A percentile compares a stretch with the other conserved stretches of the same genome.
Evolutionary conservation across 2,329 filamentous ascomycete species (phyloP).

Genomic region (Penicillium sp.): DNA sequence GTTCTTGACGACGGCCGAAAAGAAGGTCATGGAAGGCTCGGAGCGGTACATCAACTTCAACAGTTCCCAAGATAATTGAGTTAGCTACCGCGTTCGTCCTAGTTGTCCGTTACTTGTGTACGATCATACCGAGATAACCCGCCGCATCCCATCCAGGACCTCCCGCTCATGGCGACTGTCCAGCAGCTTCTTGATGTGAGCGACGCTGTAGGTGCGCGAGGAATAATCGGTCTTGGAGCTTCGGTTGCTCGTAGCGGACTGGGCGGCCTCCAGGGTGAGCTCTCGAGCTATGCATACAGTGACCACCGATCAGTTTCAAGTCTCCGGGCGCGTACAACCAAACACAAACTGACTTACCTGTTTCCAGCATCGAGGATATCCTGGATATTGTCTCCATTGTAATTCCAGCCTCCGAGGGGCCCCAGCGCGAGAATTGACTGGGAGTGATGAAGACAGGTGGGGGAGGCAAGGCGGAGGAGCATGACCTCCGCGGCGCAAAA

Average conservation of each 20-base stretch:
- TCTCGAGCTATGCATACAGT: conserved; percentile 69
- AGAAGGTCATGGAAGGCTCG: conserved; percentile 85
- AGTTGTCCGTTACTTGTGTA: not conserved
- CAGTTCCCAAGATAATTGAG: conserved; percentile 8
- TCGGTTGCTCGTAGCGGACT: conserved; percentile 67
- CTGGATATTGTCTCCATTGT: conserved; percentile 93
- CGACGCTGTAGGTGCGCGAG: conserved; percentile 67
- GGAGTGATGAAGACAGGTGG: conserved; percentile 13
- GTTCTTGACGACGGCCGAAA: conserved; percentile 98
- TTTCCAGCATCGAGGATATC: conserved; percentile 92
- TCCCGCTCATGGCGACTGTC: conserved; percentile 93
- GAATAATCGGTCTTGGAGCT: conserved; percentile 56
- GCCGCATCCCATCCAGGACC: conserved; percentile 84
- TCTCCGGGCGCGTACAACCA: conserved; percentile 1
- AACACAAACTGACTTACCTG: conserved; percentile 58
- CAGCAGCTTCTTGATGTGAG: conserved; percentile 88
- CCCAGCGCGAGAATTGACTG: conserved; percentile 15
- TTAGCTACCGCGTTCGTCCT: conserved; percentile 12
- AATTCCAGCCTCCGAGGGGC: conserved; percentile 16
- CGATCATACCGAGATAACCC: conserved; percentile 72
- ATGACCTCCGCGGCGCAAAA: conserved; percentile 16
- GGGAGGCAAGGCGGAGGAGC: conserved; percentile 24
- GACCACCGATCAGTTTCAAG: conserved; percentile 16
- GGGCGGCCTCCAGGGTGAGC: conserved; percentile 94
- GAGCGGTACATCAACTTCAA: conserved; percentile 88